Base-by-base conservation (phyloP, 1,284 basidiomycete genomes). In the Fomitopsis pinicola region DNA sequence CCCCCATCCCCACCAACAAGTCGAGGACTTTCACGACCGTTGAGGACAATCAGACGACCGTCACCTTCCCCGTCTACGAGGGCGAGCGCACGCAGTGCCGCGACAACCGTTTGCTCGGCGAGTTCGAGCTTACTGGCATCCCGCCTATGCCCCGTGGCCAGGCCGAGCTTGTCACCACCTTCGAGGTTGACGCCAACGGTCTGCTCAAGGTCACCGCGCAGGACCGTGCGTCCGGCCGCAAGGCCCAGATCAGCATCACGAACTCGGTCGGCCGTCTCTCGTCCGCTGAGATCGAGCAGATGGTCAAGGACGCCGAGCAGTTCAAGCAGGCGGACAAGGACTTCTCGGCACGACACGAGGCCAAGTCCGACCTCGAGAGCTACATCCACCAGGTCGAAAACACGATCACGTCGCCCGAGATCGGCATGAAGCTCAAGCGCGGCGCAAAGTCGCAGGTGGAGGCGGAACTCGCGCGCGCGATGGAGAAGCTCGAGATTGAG, bases 11-110 rank as follows among this genome's bases (percentile, higher is more conserved):
- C 63, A 94, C 95, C 76, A 97, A 95, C 87, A 97, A 97, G 82
- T 95, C 93, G 53, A 85, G 94, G 73, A 91, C 89, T 61, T 98
- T 98, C 86, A 97, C 95, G 68, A 98, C 96, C 57, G 94, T 97
- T 67, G 94, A 97, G 84, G 96, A 98, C 85, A 98, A 98, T 84
- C 95, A 98, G 81, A 96, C 95, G 64, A 93, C 90, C 60, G 95
- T 98, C 79, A 95, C 94, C 66, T 97, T 98, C 92, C 95, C 94
- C 69, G 96, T 98, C 83, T 97, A 96, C 79, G 96, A 98, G 85
- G 95, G 95, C 75, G 96, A 98, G 81, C 94, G 95, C 70, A 96
- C 94, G 46, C 93, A 96, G 72, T 97, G 94, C 83, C 92, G 94
- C 73, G 95, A 98, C 82, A 97, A 97, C 83, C 88, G 94, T 77